Percentiles rank a stretch among this genome's conserved stretches.
Evolutionary conservation across 805 yeast genomes (phyloP).

Genomic region (Candida wancherniae): DNA sequence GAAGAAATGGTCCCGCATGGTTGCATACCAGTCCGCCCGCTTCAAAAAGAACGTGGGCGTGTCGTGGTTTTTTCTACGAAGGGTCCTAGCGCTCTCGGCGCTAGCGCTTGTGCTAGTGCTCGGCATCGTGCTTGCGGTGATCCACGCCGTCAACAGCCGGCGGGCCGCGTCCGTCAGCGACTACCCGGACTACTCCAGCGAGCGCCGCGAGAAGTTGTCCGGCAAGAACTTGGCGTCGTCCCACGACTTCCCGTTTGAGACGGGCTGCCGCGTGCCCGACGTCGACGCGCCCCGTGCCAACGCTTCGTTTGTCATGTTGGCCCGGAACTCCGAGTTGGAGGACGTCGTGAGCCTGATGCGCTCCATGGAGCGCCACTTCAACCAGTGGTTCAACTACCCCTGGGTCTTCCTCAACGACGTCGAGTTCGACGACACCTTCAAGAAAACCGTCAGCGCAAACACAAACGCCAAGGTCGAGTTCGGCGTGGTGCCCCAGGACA

Average conservation of each 20-base stretch:
- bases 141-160: constrained; percentile 1
- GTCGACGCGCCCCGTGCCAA: constrained; percentile 48
- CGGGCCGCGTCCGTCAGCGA: constrained; percentile 3
- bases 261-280: constrained; percentile 53
- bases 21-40: constrained; percentile 1
- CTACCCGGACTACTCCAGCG: constrained; percentile 10
- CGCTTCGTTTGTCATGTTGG: constrained; percentile 81
- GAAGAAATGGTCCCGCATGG: constrained; percentile 1
- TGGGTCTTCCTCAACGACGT: constrained; percentile 87
- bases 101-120: constrained; percentile 2
- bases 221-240: constrained; percentile 15
- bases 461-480: constrained; percentile 66
- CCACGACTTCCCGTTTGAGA: constrained; percentile 41
- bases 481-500: constrained; percentile 53
- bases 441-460: constrained; percentile 41
- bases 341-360: constrained; percentile 73
- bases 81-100: constrained; percentile 1
- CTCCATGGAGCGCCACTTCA: constrained; percentile 81
- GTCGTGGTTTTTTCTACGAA: constrained; percentile 6
- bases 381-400: constrained; percentile 91
- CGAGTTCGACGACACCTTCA: constrained; percentile 64
- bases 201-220: constrained; percentile 9
- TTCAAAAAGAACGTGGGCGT: constrained; percentile 1
- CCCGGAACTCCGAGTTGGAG: constrained; percentile 72
- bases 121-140: constrained; percentile 1